Conservation (phyloP, 768 basidiomycete species). For the Pisolithus orientalis region DNA sequence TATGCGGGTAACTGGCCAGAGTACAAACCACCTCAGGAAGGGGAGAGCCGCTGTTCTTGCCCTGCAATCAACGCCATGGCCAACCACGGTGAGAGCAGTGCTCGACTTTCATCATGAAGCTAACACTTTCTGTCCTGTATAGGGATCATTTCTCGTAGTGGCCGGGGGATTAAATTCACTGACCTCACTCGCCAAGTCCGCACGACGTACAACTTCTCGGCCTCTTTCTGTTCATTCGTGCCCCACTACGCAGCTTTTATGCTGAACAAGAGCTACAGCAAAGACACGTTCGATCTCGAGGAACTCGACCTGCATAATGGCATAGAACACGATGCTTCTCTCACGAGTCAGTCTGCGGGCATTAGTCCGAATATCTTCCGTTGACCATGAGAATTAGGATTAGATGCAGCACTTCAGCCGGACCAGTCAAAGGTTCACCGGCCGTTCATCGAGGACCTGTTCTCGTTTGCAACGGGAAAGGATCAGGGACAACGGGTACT, state of each 20-base stretch:
- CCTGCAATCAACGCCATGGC: constrained; percentile 75
- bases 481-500: constrained; percentile 44
- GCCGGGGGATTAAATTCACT: constrained; percentile 57
- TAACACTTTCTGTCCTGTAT: neutral
- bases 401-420: constrained; percentile 40
- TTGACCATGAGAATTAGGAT: constrained; percentile 34
- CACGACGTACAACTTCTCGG: constrained; percentile 56
- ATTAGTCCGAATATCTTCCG: neutral
- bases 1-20: constrained; percentile 63
- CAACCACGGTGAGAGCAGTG: constrained; percentile 55
- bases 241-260: constrained; percentile 49
- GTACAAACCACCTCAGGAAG: constrained; percentile 48
- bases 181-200: constrained; percentile 33
- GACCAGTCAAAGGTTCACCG: constrained; percentile 51
- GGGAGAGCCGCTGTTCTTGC: constrained; percentile 65
- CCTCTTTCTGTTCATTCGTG: constrained; percentile 59
- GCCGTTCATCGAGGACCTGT: constrained; percentile 47
- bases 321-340: constrained; percentile 18
- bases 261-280: constrained; percentile 48
- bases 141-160: constrained; percentile 48
- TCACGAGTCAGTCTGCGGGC: constrained; percentile 16
- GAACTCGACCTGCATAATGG: constrained; percentile 67
- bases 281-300: constrained; percentile 50
- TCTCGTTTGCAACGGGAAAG: constrained; percentile 54
- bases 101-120: neutral